Percentiles rank a stretch among this genome's conserved stretches.
Conservation (phyloP, 257 asterid species). For the Rubia yunnanensis region DNA sequence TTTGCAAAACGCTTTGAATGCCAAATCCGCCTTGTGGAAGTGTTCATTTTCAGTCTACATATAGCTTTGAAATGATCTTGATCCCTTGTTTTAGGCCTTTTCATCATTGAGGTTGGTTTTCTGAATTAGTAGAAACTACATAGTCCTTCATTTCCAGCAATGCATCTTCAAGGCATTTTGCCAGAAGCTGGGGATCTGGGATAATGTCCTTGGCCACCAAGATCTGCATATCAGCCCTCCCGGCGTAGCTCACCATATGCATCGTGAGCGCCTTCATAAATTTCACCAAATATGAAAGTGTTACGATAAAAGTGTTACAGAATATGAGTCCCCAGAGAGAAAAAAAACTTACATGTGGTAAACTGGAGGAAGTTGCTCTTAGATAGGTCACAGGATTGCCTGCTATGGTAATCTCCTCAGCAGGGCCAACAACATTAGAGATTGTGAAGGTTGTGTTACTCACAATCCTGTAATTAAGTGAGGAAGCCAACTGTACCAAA, state of each 20-base stretch:
- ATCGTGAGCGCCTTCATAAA: constrained; percentile 51
- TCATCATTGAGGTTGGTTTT: neutral
- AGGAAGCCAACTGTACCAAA: constrained; percentile 34
- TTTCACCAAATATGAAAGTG: neutral
- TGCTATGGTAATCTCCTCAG: constrained; percentile 34
- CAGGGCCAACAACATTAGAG: constrained; percentile 69
- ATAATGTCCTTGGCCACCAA: constrained; percentile 66
- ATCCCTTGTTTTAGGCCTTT: neutral
- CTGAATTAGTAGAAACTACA: constrained; percentile 17
- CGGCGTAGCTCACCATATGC: constrained; percentile 87
- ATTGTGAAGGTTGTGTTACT: constrained; percentile 68
- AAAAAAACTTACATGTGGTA: constrained; percentile 52
- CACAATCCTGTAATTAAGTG: constrained; percentile 53
- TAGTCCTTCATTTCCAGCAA: constrained; percentile 56
- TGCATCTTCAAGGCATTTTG: constrained; percentile 60
- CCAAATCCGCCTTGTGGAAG: neutral
- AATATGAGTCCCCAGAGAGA: neutral
- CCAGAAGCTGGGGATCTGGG: constrained; percentile 63
- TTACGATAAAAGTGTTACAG: neutral
- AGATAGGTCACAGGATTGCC: constrained; percentile 51
- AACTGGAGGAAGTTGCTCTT: constrained; percentile 43
- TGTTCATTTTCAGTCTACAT: neutral
- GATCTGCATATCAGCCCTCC: constrained; percentile 68
- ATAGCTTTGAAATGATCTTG: neutral
- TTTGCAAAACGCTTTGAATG: neutral